Base-by-base conservation (phyloP, 345 rosid genomes). In the Triadica sebifera region DNA sequence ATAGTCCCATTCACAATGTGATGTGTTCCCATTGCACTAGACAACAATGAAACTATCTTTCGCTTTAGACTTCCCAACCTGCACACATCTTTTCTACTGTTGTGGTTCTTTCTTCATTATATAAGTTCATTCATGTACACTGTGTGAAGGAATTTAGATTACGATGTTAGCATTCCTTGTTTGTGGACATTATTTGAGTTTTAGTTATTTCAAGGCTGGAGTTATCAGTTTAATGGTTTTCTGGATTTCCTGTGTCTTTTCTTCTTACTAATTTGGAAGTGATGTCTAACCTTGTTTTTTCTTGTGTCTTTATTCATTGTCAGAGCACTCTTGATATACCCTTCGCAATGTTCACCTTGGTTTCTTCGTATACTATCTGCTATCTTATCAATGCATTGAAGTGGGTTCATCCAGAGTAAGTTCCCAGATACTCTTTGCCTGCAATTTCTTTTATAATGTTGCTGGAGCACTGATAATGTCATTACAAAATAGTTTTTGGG, bases 291-390 rank as follows among this genome's bases (percentile, higher is more conserved):
- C 66, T 71, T 50, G 15, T 25, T 25, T 12, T 75, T 16, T 15
- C 29, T 64, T 17, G 46, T 22, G 55, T 12, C 73, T 64, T 64
- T 64, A 19, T 64, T 75, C 51, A 73, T 52, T 74, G 62, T 59
- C 94, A 93, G 96, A 90, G 98, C 84, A 84, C 90, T 57, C 82
- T 86, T 65, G 98, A 93, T 85, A 79, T 81, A 2, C 85, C 76
- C 77, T 65, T 84, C 73, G 95, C 92, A 0, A 73, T 87, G 70
- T 90, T 77, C 51, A 80, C 89, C 11, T 78, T 87, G 70, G 2
- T 75, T 65, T 77, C 78, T 56, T 84, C 85, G 47, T 81, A 71
- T 74, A 50, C 66, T 55, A 29, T 87, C 70, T 87, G 87, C 89
- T 81, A 45, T 68, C 70, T 86, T 22, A 24, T 89, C 24, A 52